These are phyloP conservation scores for Aspergillus aculeatus DNA, from an alignment of 2,329 filamentous ascomycete species.

Conservation along the genomic window DNA sequence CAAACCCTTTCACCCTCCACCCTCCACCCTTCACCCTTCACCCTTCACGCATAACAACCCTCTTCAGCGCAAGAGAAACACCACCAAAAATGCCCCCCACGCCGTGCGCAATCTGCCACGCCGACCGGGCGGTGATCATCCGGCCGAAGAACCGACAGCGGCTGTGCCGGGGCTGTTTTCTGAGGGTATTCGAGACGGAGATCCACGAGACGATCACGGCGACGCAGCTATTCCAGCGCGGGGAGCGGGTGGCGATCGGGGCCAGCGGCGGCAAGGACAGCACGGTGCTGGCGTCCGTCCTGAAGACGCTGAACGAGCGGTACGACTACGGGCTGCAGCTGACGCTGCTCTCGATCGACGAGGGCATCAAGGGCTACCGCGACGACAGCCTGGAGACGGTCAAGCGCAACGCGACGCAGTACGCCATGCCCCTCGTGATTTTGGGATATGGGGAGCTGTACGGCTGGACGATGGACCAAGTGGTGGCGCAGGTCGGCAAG, in stretches of 20 bases:
- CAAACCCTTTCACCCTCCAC: neutral
- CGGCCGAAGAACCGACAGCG: slow-evolving; percentile 94
- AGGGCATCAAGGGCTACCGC: slow-evolving; percentile 94
- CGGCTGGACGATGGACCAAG: slow-evolving; percentile 99
- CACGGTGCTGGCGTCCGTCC: slow-evolving; percentile 88
- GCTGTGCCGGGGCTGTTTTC: slow-evolving; percentile 86
- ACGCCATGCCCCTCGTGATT: slow-evolving; percentile 87
- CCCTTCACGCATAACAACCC: neutral
- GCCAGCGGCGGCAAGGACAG: slow-evolving; percentile 97
- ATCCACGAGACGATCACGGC: slow-evolving; percentile 87
- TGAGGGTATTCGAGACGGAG: slow-evolving; percentile 84
- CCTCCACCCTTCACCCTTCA: slow-evolving; percentile 9
- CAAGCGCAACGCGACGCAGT: slow-evolving; percentile 87
- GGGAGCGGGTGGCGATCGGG: slow-evolving; percentile 88
- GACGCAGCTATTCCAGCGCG: slow-evolving; percentile 75
- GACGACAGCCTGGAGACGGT: slow-evolving; percentile 96
- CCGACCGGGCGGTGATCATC: slow-evolving; percentile 79
- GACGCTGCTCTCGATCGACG: slow-evolving; percentile 86
- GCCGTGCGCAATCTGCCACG: slow-evolving; percentile 72
- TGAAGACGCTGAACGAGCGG: slow-evolving; percentile 91
- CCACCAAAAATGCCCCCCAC: slow-evolving; percentile 66
- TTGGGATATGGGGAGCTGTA: slow-evolving; percentile 92
- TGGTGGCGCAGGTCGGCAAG: slow-evolving; percentile 93
- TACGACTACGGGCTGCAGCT: slow-evolving; percentile 84
- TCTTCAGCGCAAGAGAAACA: neutral